Base-by-base conservation (phyloP, 1,284 basidiomycete genomes). In the Xerocomus nothofagi region DNA sequence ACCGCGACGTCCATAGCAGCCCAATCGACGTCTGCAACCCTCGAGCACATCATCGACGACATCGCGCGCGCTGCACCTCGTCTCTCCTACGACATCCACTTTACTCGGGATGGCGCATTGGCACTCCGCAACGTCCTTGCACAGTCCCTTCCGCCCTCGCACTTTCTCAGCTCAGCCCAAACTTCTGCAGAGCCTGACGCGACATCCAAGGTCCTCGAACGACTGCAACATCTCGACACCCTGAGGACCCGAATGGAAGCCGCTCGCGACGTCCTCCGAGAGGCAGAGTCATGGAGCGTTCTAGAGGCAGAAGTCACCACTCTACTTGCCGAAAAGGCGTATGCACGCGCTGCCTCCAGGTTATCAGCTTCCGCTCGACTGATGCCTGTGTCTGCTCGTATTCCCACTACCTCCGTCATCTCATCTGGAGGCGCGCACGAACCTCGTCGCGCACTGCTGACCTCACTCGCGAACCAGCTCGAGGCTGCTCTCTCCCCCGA, bases 281-380 rank as follows among this genome's bases (percentile, higher is more conserved):
- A 97, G 65, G 93, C 94, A 20, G 91, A 97, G 73, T 90, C 87
- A 55, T 98, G 95, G 95, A 91, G 88, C 44, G 91, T 91, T 1
- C 78, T 98, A 33, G 95, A 98, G 68, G 78, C 88, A 40, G 95
- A 98, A 69, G 88, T 97, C 38, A 88, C 88, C 0, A 77, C 85
- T 0, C 79, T 94, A 17, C 77, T 98, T 32, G 72, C 79, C n/a
- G 88, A 90, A 56, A 80, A 82, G 58, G 82, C 78, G 56, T 93
- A 89, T 60, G 81, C 80, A 39, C 93, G 92, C 63, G 95, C 95
- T 0, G 94, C 93, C 17, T 87, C 90, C 57, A 76, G 95, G 50
- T 72, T 98, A 10, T 87, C 86, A 0, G 93, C 96, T 60, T 94
- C 95, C 2, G 84, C 77, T 57, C 84, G 84, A 63, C 88, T 87